Base-by-base conservation (phyloP, 1,284 basidiomycete genomes). In the Pseudozyma tsukubaensis region DNA sequence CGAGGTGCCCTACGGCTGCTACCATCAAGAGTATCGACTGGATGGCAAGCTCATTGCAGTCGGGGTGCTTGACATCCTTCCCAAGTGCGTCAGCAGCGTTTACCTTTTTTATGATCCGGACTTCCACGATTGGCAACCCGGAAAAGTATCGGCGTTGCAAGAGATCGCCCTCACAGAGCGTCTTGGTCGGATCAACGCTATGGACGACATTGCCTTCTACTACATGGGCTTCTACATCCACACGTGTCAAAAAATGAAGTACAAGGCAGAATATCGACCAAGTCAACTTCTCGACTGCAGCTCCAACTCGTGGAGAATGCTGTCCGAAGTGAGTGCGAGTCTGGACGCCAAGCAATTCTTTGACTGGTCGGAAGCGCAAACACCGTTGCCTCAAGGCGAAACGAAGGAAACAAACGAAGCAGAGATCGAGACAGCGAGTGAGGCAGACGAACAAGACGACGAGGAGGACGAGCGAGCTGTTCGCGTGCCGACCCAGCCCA, bases 61-160 rank as follows among this genome's bases (percentile, higher is more conserved):
- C 77, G 91, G 90, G 2, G 93, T 99, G 13, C 87, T 99, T 60
- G 97, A 99, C 83, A 91, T 99, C 59, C 87, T 99, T 7, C 96
- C 95, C 0, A 83, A 85, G 32, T 95, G 96, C 76, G 91, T 99
- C 4, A 96, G 94, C 14, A 94, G 92, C 72, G 96, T 99, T 10
- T 99, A 99, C 85, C 95, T 98, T 84, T 91, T 96, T 86, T 98
- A 97, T 86, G 90, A 94, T 79, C 89, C 90, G 9, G 87, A 88
- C 37, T 95, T 90, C 88, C 90, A 92, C 43, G 87, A 87, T 47
- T 89, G 89, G 80, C 91, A 92, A 12, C 83, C 97, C 29, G 96
- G 97, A 48, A 97, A 96, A 87, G 60, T 79, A 10, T 70, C 71
- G 32, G 81, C 77, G 14, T 50, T 80, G 56, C 72, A 79, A 32